Conservation (phyloP, 1,284 basidiomycete species). For the Ceratobasidium sp. region DNA sequence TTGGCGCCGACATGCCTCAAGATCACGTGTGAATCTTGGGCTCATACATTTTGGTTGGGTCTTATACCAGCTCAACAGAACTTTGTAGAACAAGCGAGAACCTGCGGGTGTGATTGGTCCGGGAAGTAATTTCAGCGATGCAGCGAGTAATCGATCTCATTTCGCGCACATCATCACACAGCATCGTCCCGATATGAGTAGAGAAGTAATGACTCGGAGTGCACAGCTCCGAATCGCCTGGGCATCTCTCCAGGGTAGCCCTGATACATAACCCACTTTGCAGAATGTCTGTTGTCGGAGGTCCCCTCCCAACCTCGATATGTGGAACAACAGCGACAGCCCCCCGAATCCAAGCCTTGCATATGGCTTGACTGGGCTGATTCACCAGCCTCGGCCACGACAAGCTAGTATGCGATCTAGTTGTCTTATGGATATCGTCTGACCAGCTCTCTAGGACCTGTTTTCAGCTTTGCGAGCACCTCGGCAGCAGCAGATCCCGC, state of each 20-base stretch:
- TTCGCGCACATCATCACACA: background rate
- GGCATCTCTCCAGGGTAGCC: background rate
- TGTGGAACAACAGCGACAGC: constrained; percentile 11
- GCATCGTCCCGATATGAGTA: background rate
- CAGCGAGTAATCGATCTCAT: background rate
- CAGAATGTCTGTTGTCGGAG: background rate
- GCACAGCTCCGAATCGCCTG: background rate
- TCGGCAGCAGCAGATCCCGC: background rate
- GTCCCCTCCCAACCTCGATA: background rate
- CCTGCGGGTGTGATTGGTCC: background rate
- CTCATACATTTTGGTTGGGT: too few species aligned
- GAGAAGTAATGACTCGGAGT: background rate
- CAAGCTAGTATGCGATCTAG: background rate
- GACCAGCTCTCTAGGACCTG: background rate
- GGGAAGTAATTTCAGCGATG: background rate
- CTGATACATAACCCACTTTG: background rate
- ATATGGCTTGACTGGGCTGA: background rate
- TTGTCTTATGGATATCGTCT: background rate
- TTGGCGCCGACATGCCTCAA: too few species aligned
- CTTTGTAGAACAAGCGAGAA: background rate
- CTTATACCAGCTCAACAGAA: background rate
- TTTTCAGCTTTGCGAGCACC: background rate
- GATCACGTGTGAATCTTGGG: too few species aligned
- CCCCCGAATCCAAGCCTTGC: background rate
- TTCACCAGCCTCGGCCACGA: background rate